These are phyloP conservation scores for Solanum tarijense DNA, from an alignment of 257 asterid species.

Conservation along the genomic window DNA sequence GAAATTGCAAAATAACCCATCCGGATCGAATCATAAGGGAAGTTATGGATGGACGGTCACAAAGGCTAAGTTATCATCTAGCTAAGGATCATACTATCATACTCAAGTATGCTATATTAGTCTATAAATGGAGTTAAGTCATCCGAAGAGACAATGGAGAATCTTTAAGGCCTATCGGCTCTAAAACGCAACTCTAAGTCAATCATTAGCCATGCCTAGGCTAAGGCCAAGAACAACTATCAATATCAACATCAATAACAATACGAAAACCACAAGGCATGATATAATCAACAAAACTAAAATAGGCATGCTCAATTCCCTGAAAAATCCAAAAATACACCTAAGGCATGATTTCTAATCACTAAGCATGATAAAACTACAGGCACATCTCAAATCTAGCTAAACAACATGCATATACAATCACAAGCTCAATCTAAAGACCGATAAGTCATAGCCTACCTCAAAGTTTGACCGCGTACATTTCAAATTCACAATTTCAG, in stretches of 20 bases:
- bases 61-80: neutral
- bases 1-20: neutral
- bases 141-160: neutral
- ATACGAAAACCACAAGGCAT: neutral
- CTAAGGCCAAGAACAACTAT: neutral
- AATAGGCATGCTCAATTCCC: neutral
- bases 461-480: no score
- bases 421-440: no score
- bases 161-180: neutral
- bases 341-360: no score
- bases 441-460: no score
- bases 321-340: neutral
- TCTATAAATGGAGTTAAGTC: neutral
- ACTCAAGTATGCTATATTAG: neutral
- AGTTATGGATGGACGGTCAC: neutral
- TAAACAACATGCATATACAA: no score
- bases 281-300: neutral
- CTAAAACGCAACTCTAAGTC: neutral
- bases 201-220: neutral
- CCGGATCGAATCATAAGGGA: neutral
- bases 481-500: no score
- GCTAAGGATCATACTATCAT: neutral
- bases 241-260: neutral
- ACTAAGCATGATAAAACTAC: no score
- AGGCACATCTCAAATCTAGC: no score